These are phyloP conservation scores for Simplicillium aogashimaense DNA, from an alignment of 2,329 filamentous ascomycete genomes.

Conservation along the genomic window DNA sequence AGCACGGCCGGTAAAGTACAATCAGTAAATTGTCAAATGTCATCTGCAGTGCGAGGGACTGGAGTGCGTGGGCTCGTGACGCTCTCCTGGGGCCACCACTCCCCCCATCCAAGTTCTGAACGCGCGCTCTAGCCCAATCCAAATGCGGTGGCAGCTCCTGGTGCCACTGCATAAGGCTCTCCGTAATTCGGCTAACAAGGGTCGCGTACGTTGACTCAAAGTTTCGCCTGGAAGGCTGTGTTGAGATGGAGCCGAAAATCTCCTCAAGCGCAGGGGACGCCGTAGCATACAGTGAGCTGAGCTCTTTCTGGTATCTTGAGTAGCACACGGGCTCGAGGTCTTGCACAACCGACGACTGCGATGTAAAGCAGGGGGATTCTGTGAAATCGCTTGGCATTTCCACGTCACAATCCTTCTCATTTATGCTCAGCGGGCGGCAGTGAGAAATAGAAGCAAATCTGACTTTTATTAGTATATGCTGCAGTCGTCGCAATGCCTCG, in stretches of 20 bases:
- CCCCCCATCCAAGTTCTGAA: too few relatives aligned
- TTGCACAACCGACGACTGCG: background rate
- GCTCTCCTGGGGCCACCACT: too few relatives aligned
- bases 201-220: slow-evolving; percentile 2
- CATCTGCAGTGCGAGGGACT: slow-evolving; percentile 29
- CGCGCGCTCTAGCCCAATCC: too few relatives aligned
- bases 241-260: slow-evolving; percentile 13
- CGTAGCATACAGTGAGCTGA: slow-evolving; percentile 18
- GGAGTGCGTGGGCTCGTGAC: slow-evolving; percentile 11
- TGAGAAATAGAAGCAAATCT: slow-evolving; percentile 23
- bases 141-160: too few relatives aligned
- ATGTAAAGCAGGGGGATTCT: slow-evolving; percentile 18
- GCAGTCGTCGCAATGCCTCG: too few relatives aligned
- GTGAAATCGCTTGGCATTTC: slow-evolving; percentile 20
- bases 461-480: background rate
- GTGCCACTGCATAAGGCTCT: background rate
- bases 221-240: background rate
- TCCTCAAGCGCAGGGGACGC: slow-evolving; percentile 18
- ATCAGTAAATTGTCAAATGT: slow-evolving; percentile 32
- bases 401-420: slow-evolving; percentile 27
- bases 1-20: slow-evolving; percentile 28
- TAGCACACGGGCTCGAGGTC: slow-evolving; percentile 7
- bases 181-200: slow-evolving; percentile 1
- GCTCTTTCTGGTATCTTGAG: slow-evolving; percentile 14
- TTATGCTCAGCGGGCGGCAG: slow-evolving; percentile 27